Conservation (phyloP, 306 rosid genomes). For the Myrica gale region DNA sequence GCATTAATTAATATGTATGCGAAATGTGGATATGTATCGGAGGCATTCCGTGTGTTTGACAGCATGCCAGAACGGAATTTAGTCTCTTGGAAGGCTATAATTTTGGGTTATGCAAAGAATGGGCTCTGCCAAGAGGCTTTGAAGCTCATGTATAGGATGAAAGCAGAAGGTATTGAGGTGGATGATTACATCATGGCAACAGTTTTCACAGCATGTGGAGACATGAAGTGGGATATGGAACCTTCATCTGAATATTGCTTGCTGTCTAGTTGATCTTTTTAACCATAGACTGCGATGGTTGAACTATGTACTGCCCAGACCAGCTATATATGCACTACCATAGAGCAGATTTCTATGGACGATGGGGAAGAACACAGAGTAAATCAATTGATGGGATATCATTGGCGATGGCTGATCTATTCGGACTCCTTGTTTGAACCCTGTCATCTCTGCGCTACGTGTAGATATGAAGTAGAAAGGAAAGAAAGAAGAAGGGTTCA, state of each 20-base stretch:
- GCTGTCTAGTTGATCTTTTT: slow-evolving; percentile 41
- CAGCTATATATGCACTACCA: slow-evolving; percentile 25
- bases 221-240: slow-evolving; percentile 35
- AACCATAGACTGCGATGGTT: slow-evolving; percentile 10
- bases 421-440: background rate
- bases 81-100: slow-evolving; percentile 91
- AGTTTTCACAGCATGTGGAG: slow-evolving; percentile 70
- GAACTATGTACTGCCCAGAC: slow-evolving; percentile 10
- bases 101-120: slow-evolving; percentile 77
- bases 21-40: slow-evolving; percentile 70
- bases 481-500: background rate
- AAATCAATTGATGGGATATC: background rate
- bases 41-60: slow-evolving; percentile 75
- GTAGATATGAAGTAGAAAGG: background rate
- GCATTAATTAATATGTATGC: slow-evolving; percentile 82
- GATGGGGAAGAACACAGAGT: slow-evolving; percentile 7
- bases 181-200: slow-evolving; percentile 64
- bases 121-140: slow-evolving; percentile 77
- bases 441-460: background rate
- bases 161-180: slow-evolving; percentile 69
- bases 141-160: slow-evolving; percentile 78
- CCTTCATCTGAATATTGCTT: slow-evolving; percentile 40
- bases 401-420: background rate
- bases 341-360: slow-evolving; percentile 16
- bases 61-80: slow-evolving; percentile 74